Evolutionary conservation across 2,329 filamentous ascomycete genomes (phyloP).

Genomic region (Epichloe festucae): DNA sequence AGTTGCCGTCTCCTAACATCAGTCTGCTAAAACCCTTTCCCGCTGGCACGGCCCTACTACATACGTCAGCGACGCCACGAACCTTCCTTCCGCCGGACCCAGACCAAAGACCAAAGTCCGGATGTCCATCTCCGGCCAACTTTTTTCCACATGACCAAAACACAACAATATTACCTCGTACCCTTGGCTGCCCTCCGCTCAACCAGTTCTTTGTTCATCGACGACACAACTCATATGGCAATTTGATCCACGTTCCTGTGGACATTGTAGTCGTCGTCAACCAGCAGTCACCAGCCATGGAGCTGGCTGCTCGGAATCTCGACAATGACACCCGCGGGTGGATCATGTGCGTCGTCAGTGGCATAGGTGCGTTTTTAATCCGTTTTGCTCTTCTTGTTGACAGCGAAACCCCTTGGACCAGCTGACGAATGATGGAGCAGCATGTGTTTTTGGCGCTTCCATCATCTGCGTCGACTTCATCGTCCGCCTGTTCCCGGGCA

Average conservation of each 20-base stretch:
- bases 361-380: conserved; percentile 43
- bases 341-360: conserved; percentile 82
- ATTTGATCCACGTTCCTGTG: not conserved
- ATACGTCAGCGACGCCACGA: conserved; percentile 1
- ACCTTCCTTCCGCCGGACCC: not conserved
- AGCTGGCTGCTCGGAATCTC: conserved; percentile 24
- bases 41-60: not conserved
- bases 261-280: not conserved
- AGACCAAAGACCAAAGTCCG: not conserved
- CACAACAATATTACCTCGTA: too few species aligned
- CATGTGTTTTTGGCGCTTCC: conserved; percentile 61
- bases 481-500: conserved; percentile 58
- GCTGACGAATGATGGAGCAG: conserved; percentile 19
- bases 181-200: not conserved
- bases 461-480: conserved; percentile 81
- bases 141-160: not conserved
- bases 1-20: too few species aligned
- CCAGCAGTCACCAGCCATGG: conserved; percentile 21
- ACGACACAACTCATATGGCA: not conserved
- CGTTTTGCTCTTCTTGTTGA: not conserved
- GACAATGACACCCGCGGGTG: conserved; percentile 83
- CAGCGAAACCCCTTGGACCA: conserved; percentile 8
- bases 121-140: not conserved
- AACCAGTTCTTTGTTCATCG: not conserved
- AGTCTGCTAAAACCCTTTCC: too few species aligned